Evolutionary conservation across 2,329 filamentous ascomycete species (phyloP), one percentile per base, ranked within the genome.

Genomic region (Trichoderma sp.): DNA sequence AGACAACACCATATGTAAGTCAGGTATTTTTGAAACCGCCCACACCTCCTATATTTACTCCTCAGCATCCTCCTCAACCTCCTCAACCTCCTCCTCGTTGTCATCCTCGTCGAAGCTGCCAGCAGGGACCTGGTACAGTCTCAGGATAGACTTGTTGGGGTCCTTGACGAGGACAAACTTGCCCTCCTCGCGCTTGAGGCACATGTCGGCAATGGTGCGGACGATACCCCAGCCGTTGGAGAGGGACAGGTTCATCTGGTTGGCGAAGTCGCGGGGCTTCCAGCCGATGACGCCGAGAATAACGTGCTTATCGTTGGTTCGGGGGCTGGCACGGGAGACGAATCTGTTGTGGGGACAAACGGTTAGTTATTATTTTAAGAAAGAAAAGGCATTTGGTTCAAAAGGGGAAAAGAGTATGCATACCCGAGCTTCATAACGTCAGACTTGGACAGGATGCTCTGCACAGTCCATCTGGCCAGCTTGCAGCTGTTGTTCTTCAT

Each of bases 401-500:
- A 27, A 52, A 47, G 19, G 21, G n/a, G 27, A 21, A 37, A 21
- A 49, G 24, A 43, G 56, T 40, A 53, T 86, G 33, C 90, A 73
- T 85, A 94, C 92, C 93, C 96, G 80, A 99, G 90, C 87, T 98
- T 99, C 94, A 99, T 97, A 74, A 94, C 87, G 79, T 99, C 96
- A n/a, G 96, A 94, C 84, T 94, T 94, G 80, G 95, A 94, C 70
- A 99, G 89, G 78, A 99, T 97, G 78, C 92, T 93, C 86, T 99
- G 96, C 55, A 95, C 93, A 37, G 96, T 97, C 96, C 96, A 99
- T 80, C 96, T 88, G 70, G 96, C 96, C 72, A 99, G 90, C 87
- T 99, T 99, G 91, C 93, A 97, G 79, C 90, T 94, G 88, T 99
- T 99, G 89, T 99, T 99, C 92, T 99, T 99, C 96, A 99, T 99